phyloP scores from a whole-genome alignment of 1,139 yeast genomes.

The Zygosaccharomyces sapae region DNA sequence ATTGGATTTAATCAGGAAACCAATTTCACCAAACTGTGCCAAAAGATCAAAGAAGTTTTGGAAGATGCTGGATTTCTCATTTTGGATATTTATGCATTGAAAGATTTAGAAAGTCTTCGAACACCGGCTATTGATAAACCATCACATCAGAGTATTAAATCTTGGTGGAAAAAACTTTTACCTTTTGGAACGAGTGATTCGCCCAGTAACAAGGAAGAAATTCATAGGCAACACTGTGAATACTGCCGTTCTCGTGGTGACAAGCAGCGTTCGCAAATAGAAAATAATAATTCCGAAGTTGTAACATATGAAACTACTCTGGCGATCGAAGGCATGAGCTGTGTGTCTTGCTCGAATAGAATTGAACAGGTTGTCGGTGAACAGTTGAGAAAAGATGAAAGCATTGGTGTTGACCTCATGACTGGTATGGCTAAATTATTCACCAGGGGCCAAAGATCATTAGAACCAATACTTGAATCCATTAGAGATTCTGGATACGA shows the following conservation, averaged over 20 bases:
- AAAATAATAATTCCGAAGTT: constrained; percentile 17
- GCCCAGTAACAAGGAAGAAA: constrained; percentile 20
- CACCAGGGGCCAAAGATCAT: constrained; percentile 49
- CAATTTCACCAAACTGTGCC: background rate
- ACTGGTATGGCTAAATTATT: constrained; percentile 46
- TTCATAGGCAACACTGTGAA: constrained; percentile 39
- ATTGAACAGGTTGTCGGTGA: constrained; percentile 45
- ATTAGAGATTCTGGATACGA: constrained; percentile 57
- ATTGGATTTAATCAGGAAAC: background rate
- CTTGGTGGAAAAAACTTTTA: constrained; percentile 10
- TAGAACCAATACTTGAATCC: constrained; percentile 46
- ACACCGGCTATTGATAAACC: background rate
- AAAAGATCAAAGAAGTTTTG: constrained; percentile 13
- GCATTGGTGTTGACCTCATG: constrained; percentile 40
- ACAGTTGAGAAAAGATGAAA: constrained; percentile 29
- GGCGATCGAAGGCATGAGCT: constrained; percentile 62
- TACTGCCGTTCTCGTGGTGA: constrained; percentile 34
- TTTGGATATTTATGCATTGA: constrained; percentile 15
- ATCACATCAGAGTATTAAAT: background rate
- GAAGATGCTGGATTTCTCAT: constrained; percentile 21
- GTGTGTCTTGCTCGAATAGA: constrained; percentile 53
- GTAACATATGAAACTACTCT: constrained; percentile 47
- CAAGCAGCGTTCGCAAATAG: constrained; percentile 1
- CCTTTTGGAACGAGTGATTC: background rate
- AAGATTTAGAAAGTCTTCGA: constrained; percentile 10